These are phyloP conservation scores for Beauveria scarabaeidicola DNA, from an alignment of 2,329 filamentous ascomycete species.

Conservation along the genomic window DNA sequence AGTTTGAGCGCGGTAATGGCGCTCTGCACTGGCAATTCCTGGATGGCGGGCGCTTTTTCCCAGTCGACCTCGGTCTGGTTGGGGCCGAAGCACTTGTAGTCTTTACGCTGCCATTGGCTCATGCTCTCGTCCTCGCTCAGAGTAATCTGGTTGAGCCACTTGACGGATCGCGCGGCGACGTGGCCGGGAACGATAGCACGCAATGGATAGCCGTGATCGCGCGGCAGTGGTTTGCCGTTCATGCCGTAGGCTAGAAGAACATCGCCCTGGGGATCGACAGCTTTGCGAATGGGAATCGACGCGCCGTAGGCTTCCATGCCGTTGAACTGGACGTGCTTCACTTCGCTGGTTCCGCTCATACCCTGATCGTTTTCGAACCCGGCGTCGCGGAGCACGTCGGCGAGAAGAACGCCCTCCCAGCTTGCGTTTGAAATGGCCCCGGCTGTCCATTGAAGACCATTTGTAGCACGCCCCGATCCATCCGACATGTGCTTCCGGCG, in stretches of 20 bases:
- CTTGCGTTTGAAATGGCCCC: constrained; percentile 53
- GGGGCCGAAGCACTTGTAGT: constrained; percentile 62
- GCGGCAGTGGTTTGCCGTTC: constrained; percentile 55
- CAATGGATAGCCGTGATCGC: constrained; percentile 59
- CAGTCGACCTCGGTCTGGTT: constrained; percentile 53
- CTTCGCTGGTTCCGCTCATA: constrained; percentile 27
- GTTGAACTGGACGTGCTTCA: constrained; percentile 48
- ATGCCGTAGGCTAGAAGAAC: constrained; percentile 60
- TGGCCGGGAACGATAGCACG: constrained; percentile 55
- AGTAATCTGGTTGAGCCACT: constrained; percentile 58
- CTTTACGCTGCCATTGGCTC: constrained; percentile 56
- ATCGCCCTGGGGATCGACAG: constrained; percentile 51
- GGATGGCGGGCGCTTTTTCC: constrained; percentile 54
- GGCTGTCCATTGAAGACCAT: constrained; percentile 50
- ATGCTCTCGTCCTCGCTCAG: constrained; percentile 58
- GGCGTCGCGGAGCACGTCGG: constrained; percentile 48
- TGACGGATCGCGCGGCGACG: constrained; percentile 59
- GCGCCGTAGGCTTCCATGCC: constrained; percentile 53
- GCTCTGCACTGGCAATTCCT: constrained; percentile 60
- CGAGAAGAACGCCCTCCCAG: constrained; percentile 48
- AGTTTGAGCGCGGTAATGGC: constrained; percentile 49
- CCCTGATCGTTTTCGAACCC: constrained; percentile 37
- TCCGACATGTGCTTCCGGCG: constrained; percentile 51
- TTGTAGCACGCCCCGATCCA: constrained; percentile 35
- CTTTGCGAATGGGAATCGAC: constrained; percentile 51